Percentiles rank a stretch among this genome's conserved stretches.
These are phyloP conservation scores for Tinospora cordifolia DNA, from an alignment of 164 flowering plant genomes.

Conservation along the genomic window DNA sequence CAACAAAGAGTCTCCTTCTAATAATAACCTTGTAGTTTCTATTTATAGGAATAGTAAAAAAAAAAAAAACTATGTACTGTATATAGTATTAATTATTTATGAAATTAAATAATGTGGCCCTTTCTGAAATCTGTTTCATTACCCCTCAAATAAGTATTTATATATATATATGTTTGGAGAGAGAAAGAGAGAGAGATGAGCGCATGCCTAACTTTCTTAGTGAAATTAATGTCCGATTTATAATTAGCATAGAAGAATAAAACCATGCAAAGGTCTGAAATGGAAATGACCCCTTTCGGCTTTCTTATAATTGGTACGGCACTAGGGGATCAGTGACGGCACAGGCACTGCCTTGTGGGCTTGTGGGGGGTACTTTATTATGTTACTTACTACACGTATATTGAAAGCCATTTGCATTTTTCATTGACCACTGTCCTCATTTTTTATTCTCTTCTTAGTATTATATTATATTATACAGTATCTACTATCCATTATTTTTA, in stretches of 20 bases:
- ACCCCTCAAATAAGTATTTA: too few relatives aligned
- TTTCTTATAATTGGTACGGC: constrained; percentile 1
- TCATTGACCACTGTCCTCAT: too few relatives aligned
- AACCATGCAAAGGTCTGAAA: not conserved
- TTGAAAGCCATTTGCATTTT: not conserved
- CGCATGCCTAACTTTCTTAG: not conserved
- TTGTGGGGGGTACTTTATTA: not conserved
- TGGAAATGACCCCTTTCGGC: not conserved
- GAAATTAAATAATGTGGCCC: too few relatives aligned
- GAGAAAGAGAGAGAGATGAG: too few relatives aligned
- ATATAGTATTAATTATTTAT: too few relatives aligned
- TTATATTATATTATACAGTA: not conserved
- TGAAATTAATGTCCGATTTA: not conserved
- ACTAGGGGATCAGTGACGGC: not conserved
- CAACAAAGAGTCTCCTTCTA: too few relatives aligned
- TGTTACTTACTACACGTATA: not conserved
- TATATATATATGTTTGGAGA: not conserved
- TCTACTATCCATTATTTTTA: not conserved
- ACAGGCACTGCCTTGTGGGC: too few relatives aligned
- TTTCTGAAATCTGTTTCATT: too few relatives aligned
- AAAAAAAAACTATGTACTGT: too few relatives aligned
- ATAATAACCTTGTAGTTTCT: too few relatives aligned
- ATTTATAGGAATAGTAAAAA: too few relatives aligned
- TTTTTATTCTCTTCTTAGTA: not conserved
- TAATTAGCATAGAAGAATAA: not conserved